Conservation (phyloP, 2,329 filamentous ascomycete genomes). For the Zasmidium cellare region DNA sequence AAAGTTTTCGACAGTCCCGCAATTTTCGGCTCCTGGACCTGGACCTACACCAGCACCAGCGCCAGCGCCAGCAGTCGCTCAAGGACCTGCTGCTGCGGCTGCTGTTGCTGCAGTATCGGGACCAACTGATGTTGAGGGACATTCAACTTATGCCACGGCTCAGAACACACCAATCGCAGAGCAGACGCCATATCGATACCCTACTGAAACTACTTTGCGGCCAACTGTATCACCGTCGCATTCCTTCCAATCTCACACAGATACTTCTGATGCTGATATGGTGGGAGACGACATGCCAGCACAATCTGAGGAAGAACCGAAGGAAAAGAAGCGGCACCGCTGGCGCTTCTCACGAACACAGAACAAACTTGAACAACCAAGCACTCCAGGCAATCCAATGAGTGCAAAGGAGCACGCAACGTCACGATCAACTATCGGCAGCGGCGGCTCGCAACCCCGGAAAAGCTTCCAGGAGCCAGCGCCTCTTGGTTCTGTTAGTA, state of each 20-base stretch:
- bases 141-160: slow-evolving; percentile 44
- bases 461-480: slow-evolving; percentile 33
- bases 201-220: slow-evolving; percentile 55
- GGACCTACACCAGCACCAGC: neutral
- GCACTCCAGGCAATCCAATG: slow-evolving; percentile 31
- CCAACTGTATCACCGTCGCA: slow-evolving; percentile 72
- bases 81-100: neutral
- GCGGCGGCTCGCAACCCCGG: slow-evolving; percentile 26
- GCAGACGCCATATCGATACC: slow-evolving; percentile 78
- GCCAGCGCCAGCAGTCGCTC: slow-evolving; percentile 1
- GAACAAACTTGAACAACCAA: slow-evolving; percentile 30
- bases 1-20: neutral
- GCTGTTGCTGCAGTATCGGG: neutral
- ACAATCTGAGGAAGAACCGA: slow-evolving; percentile 26
- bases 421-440: slow-evolving; percentile 34
- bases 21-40: neutral
- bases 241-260: slow-evolving; percentile 76
- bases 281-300: slow-evolving; percentile 57
- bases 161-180: slow-evolving; percentile 52
- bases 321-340: slow-evolving; percentile 70
- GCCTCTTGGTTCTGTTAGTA: slow-evolving; percentile 19
- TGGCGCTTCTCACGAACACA: slow-evolving; percentile 64
- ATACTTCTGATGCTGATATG: slow-evolving; percentile 78
- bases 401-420: slow-evolving; percentile 30
- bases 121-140: slow-evolving; percentile 25